Percentiles rank a stretch among this genome's conserved stretches.
Conservation (phyloP, 139 green algal genomes). For the Pleodorina starrii region DNA sequence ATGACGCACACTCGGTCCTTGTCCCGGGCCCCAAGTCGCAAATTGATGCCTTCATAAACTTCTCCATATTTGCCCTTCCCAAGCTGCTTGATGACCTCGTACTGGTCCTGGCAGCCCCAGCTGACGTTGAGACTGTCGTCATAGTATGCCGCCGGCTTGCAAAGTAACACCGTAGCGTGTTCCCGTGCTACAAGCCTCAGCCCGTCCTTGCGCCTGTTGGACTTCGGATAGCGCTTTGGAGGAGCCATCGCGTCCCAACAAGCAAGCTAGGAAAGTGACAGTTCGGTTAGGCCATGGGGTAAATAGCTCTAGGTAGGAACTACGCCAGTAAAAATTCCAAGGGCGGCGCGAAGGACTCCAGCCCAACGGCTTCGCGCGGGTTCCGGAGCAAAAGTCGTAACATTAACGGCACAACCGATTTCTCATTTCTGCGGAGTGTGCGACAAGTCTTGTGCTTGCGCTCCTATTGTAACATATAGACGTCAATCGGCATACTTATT, state of each 20-base stretch:
- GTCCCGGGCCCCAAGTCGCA: slow-evolving; percentile 22
- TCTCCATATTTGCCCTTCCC: slow-evolving; percentile 98
- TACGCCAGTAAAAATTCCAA: no score
- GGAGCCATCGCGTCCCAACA: slow-evolving; percentile 43
- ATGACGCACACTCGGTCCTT: slow-evolving; percentile 87
- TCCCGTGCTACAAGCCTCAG: slow-evolving; percentile 70
- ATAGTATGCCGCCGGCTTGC: slow-evolving; percentile 92
- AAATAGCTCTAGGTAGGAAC: no score
- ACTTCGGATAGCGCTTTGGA: slow-evolving; percentile 69
- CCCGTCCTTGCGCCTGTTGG: slow-evolving; percentile 50
- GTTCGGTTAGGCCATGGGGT: no score
- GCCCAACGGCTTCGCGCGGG: no score
- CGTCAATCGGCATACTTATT: no score
- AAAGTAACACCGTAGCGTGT: slow-evolving; percentile 90
- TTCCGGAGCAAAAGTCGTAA: no score
- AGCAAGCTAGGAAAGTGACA: no score
- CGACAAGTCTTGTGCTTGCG: no score
- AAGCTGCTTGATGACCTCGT: slow-evolving; percentile 85
- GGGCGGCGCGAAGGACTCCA: no score
- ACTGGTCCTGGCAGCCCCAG: slow-evolving; percentile 72
- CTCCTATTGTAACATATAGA: no score
- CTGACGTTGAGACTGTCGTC: slow-evolving; percentile 93
- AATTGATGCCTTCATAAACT: slow-evolving; percentile 96
- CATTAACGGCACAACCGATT: no score
- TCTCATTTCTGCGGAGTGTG: no score